phyloP scores from a whole-genome alignment of 2,329 filamentous ascomycete species.

The Pseudocercospora vitis region DNA sequence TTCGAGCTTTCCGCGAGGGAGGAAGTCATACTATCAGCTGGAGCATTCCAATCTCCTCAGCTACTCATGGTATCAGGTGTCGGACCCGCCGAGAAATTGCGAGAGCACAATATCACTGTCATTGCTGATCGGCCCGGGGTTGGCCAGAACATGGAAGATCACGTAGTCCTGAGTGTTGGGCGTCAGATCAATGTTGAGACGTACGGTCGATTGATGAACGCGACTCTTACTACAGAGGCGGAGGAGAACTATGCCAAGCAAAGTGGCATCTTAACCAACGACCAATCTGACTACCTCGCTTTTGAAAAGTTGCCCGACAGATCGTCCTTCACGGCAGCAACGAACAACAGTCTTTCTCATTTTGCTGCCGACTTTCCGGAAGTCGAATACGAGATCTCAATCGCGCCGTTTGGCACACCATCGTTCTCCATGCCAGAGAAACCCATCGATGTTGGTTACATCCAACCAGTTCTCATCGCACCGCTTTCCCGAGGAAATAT shows the following conservation, averaged over 20 bases:
- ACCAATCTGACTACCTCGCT: slow-evolving; percentile 22
- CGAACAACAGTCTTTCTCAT: slow-evolving; percentile 16
- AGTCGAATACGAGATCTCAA: slow-evolving; percentile 19
- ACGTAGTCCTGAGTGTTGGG: slow-evolving; percentile 44
- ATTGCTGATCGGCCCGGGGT: slow-evolving; percentile 61
- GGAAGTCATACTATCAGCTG: slow-evolving; percentile 51
- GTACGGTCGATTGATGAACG: slow-evolving; percentile 20
- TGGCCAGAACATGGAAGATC: slow-evolving; percentile 64
- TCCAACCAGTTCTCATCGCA: slow-evolving; percentile 34
- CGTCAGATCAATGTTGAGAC: slow-evolving; percentile 31
- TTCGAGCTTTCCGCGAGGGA: slow-evolving; percentile 36
- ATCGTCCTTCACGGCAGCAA: slow-evolving; percentile 12
- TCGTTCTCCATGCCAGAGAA: not conserved
- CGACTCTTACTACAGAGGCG: slow-evolving; percentile 18
- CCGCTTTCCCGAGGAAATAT: slow-evolving; percentile 41
- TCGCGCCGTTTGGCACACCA: too few relatives aligned
- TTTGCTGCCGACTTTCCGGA: slow-evolving; percentile 29
- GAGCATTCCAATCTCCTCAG: slow-evolving; percentile 64
- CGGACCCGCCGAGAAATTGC: slow-evolving; percentile 53
- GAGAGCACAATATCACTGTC: slow-evolving; percentile 54
- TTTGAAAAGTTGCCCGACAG: slow-evolving; percentile 27
- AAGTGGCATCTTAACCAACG: slow-evolving; percentile 19
- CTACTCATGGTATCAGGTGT: slow-evolving; percentile 65
- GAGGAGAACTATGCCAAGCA: slow-evolving; percentile 21
- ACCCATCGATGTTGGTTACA: slow-evolving; percentile 12